Evolutionary conservation across 495 filamentous ascomycete genomes (phyloP), one percentile per base, ranked within the genome.

Genomic region (Annulohypoxylon nitens): DNA sequence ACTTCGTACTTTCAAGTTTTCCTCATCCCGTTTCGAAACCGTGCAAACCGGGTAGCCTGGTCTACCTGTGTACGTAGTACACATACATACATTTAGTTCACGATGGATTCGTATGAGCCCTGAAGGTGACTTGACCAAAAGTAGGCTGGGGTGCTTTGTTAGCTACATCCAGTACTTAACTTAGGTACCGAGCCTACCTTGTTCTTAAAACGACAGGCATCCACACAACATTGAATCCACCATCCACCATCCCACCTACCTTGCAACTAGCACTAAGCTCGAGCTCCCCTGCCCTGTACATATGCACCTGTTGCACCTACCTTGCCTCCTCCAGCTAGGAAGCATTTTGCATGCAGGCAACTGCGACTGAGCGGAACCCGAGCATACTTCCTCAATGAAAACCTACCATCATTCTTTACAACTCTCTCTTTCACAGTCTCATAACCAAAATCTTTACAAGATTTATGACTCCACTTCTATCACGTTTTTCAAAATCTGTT

Each of bases 151-250:
- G 59, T 51, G 47, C 20, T 47, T 25, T 47, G 45, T 47, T 60
- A 71, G 36, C 47, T 33, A 51, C 50, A 33, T 33, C 50, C 5
- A 30, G 30, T 30, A 30, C 30, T 4, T 30, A 30, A 30, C 30
- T 33, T 54, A 54, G 48, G 62, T 71, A 58, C 62, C 11, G 48
- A 48, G 70, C 30, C 12, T 67, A 67, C 70, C 48, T 58, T 50
- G 58, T 47, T 67, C 63, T 67, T 71, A 43, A 60, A 72, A 59
- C n/a, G 58, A 64, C 70, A 67, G 50, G 63, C 48, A 66, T 61
- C 50, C 23, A 53, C 20, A 11, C 30, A 30, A 4, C 30, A 30
- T 30, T 30, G 30, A 30, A 55, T 55, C 69, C 67, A 43, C 39
- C 12, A 43, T 43, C 39, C 39, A 43, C 14, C 39, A 43, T 43